These are phyloP conservation scores for Lactifluus subvellereus DNA, from an alignment of 768 basidiomycete genomes.

Conservation along the genomic window DNA sequence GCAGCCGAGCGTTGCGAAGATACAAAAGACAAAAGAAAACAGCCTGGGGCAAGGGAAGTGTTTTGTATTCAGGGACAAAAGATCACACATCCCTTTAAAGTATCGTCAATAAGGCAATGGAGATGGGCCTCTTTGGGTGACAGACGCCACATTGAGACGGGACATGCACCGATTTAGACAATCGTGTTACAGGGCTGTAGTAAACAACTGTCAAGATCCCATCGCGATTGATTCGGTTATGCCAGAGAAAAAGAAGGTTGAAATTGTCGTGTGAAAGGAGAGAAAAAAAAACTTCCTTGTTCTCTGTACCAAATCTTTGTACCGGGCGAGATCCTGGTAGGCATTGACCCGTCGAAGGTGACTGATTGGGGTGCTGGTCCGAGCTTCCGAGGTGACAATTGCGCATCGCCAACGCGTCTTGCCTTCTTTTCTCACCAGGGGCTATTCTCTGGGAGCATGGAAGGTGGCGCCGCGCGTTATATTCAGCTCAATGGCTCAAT, in stretches of 20 bases:
- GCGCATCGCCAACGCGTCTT: not conserved
- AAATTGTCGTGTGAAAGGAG: slow-evolving; percentile 1
- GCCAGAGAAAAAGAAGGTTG: not conserved
- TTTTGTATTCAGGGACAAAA: no score
- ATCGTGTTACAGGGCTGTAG: no score
- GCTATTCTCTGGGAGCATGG: not conserved
- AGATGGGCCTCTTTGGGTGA: no score
- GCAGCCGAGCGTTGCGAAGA: no score
- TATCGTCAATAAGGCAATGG: no score
- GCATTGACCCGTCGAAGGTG: not conserved
- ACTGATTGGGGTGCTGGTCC: no score
- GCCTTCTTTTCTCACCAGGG: not conserved
- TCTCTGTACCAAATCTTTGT: not conserved
- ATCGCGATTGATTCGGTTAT: not conserved
- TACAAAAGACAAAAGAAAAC: no score
- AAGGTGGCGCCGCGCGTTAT: not conserved
- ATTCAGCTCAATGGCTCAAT: not conserved
- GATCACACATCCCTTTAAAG: no score
- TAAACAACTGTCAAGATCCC: not conserved
- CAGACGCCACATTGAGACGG: not conserved
- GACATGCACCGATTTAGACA: not conserved
- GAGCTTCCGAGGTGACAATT: not conserved
- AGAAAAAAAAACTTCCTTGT: not conserved
- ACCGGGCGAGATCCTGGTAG: not conserved
- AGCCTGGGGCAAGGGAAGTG: no score